Base-by-base conservation (phyloP, 2,329 filamentous ascomycete genomes). In the Annulohypoxylon truncatum region DNA sequence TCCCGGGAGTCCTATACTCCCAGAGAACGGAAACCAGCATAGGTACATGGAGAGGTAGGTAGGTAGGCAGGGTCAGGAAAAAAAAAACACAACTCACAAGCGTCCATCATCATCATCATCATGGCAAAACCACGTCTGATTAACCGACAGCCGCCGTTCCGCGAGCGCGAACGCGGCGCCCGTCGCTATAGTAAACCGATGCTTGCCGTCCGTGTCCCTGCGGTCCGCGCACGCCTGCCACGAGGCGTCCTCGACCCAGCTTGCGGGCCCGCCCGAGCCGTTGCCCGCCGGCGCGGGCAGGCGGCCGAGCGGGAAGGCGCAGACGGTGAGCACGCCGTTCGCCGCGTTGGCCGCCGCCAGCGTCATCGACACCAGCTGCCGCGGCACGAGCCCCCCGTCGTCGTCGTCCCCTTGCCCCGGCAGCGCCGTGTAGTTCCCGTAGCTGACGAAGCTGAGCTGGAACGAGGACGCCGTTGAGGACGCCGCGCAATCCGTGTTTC, bases 61-160 rank as follows among this genome's bases (percentile, higher is more conserved):
- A n/a, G n/a, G n/a, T n/a, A n/a, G n/a, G n/a, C n/a, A n/a, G n/a
- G n/a, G n/a, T n/a, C n/a, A n/a, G n/a, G n/a, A n/a, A n/a, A n/a
- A n/a, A n/a, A n/a, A n/a, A n/a, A n/a, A n/a, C n/a, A n/a, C n/a
- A 12, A 71, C 68, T 67, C 20, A 72, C 71, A 74, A 52, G 7
- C 68, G 63, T n/a, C 60, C 68, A 0, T 4, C 65, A 1, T 74
- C 68, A 0, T 4, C 65, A 1, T 74, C 68, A 28, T 73, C 72
- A 22, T 71, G 69, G 22, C 71, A 72, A 26, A 73, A 73, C 67
- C 71, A 73, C n/a, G 70, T 74, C 67, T 73, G 69, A 10, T 73
- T 72, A 1, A 72, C 58, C 0, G 55, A 35, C 13, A 74, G 29
- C 7, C 48, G 44, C 8, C 55, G n/a, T 4, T 51, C 59, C 12